Evolutionary conservation across 208 protist genomes (phyloP), one percentile per base, ranked within the genome.

Genomic region (Endotrypanum monterogeii): DNA sequence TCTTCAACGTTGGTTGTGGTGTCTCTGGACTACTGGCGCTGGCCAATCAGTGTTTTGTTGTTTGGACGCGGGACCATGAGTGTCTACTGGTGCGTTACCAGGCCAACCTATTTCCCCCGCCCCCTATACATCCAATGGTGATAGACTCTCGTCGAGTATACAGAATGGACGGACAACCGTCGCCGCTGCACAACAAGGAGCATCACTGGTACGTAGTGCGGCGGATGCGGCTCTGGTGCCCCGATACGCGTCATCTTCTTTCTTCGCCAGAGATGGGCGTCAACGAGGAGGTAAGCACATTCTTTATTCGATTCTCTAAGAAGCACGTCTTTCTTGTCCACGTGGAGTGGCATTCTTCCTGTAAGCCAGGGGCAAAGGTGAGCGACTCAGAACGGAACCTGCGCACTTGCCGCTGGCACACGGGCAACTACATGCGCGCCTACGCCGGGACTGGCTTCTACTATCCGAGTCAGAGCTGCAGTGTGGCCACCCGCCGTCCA

Each of bases 21-120:
- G 80, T 92, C n/a, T 56, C 88, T 20, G 71, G 72, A 28, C 71
- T 96, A 25, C 74, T 84, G 48, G 71, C 80, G 2, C 60, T 91
- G n/a, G 63, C 83, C 1, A 85, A 94, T 60, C 92, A 96, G 79
- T 92, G 87, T 63, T 81, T 94, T 37, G 32, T 89, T 7, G 77
- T 89, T 28, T 85, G 83, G 63, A 96, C 92, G 28, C 77, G 83
- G 12, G 82, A 89, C 58, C 71, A 78, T 46, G 86, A 92, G 68
- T 61, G 92, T 50, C 52, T 93, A 14, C 58, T 94, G 7, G 83
- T 86, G 72, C 86, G 92, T 37, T 96, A 93, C 67, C 92, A 96
- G 67, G 86, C 82, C 30, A 93, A 93, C 63, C 74, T 93, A 25
- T 14, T 52, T 16, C 6, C 41, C 11, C 35, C 74, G 8, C 60